Evolutionary conservation across 495 filamentous ascomycete species (phyloP).

Genomic region (Penicillium cataractarum): DNA sequence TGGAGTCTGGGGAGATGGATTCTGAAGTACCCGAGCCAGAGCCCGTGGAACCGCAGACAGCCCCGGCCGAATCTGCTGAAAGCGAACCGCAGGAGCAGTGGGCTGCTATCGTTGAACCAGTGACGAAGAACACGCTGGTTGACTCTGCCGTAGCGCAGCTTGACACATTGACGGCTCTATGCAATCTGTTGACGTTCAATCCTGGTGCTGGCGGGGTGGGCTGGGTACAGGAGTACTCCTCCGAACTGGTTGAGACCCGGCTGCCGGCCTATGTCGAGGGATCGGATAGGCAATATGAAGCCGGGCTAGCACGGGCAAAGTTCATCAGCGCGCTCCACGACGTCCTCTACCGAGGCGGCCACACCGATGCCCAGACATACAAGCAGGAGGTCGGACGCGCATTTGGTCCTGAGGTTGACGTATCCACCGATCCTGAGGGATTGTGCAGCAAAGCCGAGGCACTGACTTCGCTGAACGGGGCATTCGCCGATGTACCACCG

Average conservation of each 20-base stretch:
- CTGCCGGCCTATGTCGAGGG: conserved; percentile 49
- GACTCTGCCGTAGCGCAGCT: conserved; percentile 68
- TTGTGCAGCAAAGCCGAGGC: conserved; percentile 63
- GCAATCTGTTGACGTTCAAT: conserved; percentile 53
- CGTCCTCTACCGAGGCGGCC: conserved; percentile 54
- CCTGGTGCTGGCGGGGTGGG: conserved; percentile 43
- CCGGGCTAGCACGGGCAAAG: conserved; percentile 53
- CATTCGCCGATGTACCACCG: conserved; percentile 40
- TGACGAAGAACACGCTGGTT: conserved; percentile 63
- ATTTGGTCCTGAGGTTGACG: conserved; percentile 46
- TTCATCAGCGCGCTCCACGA: conserved; percentile 58
- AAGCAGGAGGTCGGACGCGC: conserved; percentile 48
- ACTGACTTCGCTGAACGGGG: conserved; percentile 55
- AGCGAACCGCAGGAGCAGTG: conserved; percentile 56
- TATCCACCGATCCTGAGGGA: conserved; percentile 49
- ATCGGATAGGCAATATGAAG: conserved; percentile 54
- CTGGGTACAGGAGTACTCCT: conserved; percentile 60
- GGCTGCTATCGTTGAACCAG: conserved; percentile 62
- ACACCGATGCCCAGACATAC: conserved; percentile 53
- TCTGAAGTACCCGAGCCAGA: conserved; percentile 22
- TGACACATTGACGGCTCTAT: conserved; percentile 59
- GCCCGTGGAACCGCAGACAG: conserved; percentile 20
- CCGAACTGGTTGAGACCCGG: conserved; percentile 48
- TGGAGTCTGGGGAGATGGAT: conserved; percentile 42
- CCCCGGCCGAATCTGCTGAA: conserved; percentile 22